Evolutionary conservation across 139 green algal genomes (phyloP).

Genomic region (Volvox reticuliferus): DNA sequence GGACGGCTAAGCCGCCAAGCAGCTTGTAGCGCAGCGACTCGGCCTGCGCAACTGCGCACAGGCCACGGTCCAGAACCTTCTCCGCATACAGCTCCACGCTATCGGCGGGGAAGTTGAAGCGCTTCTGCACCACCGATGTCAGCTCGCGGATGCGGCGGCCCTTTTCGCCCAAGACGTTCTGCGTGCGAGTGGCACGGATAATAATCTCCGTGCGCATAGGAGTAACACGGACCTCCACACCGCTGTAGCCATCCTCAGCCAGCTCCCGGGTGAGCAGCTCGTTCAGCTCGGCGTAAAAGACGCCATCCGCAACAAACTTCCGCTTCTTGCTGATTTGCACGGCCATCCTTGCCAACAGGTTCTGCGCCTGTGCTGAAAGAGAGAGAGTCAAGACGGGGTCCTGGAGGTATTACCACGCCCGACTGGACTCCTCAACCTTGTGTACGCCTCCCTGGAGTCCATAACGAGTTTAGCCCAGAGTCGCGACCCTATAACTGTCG

Average conservation of each 20-base stretch:
- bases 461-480: no score
- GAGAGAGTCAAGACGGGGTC: background rate
- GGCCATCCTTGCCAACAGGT: conserved; percentile 38
- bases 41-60: conserved; percentile 98
- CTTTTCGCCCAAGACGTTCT: conserved; percentile 99
- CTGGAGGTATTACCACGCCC: no score
- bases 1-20: conserved; percentile 96
- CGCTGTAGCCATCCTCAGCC: conserved; percentile 97
- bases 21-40: conserved; percentile 99
- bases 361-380: conserved; percentile 24
- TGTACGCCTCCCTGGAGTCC: no score
- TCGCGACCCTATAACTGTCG: no score
- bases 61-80: conserved; percentile 97
- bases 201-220: conserved; percentile 99
- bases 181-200: conserved; percentile 98
- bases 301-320: conserved; percentile 97
- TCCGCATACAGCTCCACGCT: conserved; percentile 99
- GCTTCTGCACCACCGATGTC: conserved; percentile 98
- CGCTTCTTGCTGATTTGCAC: conserved; percentile 72
- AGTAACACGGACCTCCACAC: conserved; percentile 98
- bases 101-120: conserved; percentile 97
- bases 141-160: conserved; percentile 98
- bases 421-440: no score
- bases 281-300: conserved; percentile 99
- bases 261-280: conserved; percentile 98